These are phyloP conservation scores for Gypsophila paniculata DNA, from an alignment of 179 eudicot genomes.

Conservation along the genomic window DNA sequence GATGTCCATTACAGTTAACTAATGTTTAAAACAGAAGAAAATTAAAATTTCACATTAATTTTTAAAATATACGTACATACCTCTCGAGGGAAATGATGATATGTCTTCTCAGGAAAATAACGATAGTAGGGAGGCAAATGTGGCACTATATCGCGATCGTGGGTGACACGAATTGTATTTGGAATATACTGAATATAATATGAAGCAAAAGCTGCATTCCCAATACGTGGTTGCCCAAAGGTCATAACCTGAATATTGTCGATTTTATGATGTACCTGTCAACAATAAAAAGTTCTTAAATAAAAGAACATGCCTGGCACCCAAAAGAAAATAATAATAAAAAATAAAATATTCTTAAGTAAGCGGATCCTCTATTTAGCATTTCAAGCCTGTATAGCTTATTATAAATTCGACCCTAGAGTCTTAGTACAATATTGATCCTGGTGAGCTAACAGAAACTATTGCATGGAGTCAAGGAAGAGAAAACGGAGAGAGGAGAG, in stretches of 20 bases:
- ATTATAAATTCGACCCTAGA: neutral
- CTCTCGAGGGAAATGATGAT: conserved; percentile 95
- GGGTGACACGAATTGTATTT: conserved; percentile 75
- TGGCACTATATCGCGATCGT: conserved; percentile 90
- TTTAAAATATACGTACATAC: conserved; percentile 38
- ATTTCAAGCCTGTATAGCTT: conserved; percentile 4
- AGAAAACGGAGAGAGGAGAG: neutral
- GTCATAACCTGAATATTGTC: conserved; percentile 65
- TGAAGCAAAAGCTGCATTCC: conserved; percentile 80
- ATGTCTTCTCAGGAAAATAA: conserved; percentile 66
- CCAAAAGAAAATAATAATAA: no score
- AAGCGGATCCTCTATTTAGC: conserved; percentile 3
- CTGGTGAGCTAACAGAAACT: neutral
- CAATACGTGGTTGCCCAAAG: conserved; percentile 93
- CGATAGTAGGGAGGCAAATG: conserved; percentile 90
- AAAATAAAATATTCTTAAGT: neutral
- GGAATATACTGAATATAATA: conserved; percentile 60
- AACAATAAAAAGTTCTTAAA: conserved; percentile 6
- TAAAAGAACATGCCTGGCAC: neutral
- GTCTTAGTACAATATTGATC: neutral
- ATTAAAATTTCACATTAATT: neutral
- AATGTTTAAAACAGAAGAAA: neutral
- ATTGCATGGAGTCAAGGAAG: neutral
- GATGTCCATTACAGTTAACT: no score
- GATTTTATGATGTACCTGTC: conserved; percentile 55